These are phyloP conservation scores for Camelina sativa DNA, from an alignment of 345 rosid genomes.

Conservation along the genomic window DNA sequence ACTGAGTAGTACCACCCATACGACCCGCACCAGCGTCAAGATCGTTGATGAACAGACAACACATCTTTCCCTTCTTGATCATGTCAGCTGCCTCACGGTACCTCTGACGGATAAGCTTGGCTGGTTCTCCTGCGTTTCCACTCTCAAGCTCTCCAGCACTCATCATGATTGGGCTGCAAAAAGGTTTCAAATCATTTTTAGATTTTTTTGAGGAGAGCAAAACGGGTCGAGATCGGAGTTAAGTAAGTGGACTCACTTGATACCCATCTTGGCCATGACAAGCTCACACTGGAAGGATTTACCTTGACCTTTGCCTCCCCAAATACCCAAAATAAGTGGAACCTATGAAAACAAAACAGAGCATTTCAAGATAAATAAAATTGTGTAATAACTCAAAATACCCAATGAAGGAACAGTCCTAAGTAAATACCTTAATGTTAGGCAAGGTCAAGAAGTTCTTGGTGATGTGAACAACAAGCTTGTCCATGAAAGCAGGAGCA, in stretches of 20 bases:
- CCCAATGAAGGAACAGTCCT: not conserved
- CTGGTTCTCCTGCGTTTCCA: constrained; percentile 96
- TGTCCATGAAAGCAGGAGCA: constrained; percentile 99
- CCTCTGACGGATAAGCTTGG: constrained; percentile 95
- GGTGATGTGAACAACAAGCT: constrained; percentile 88
- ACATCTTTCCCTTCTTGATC: constrained; percentile 95
- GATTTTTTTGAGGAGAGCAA: not conserved
- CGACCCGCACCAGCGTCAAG: constrained; percentile 99
- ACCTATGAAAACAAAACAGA: constrained; percentile 46
- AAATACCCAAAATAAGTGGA: constrained; percentile 95
- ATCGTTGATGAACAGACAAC: constrained; percentile 93
- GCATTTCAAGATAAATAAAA: constrained; percentile 14
- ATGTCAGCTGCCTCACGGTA: constrained; percentile 98
- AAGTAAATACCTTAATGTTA: constrained; percentile 73
- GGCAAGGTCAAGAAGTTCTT: constrained; percentile 97
- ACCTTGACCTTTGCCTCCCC: constrained; percentile 99
- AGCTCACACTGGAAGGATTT: constrained; percentile 99
- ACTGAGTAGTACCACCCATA: constrained; percentile 94
- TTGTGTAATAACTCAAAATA: constrained; percentile 12
- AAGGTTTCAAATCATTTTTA: not conserved
- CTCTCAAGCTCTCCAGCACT: constrained; percentile 99
- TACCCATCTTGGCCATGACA: constrained; percentile 98
- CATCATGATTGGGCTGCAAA: constrained; percentile 96
- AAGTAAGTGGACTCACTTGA: constrained; percentile 59
- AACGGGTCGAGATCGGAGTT: not conserved